Conservation (phyloP, 2,329 filamentous ascomycete genomes). For the Pestalotiopsis sp. region DNA sequence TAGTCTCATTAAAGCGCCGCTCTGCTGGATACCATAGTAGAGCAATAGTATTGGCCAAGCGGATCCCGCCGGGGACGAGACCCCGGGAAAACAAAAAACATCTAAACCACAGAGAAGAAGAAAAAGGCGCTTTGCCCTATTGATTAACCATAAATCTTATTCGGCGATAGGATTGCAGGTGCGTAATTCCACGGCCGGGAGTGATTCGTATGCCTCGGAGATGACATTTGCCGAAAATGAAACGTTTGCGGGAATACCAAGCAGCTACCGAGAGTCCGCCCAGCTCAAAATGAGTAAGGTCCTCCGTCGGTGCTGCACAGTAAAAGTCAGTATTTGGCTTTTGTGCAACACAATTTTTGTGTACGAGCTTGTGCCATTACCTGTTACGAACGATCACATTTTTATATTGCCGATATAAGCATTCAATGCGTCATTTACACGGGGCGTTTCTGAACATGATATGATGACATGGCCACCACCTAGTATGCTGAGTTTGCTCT, state of each 20-base stretch:
- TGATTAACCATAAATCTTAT: background rate
- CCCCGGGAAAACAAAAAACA: background rate
- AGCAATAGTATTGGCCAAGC: background rate
- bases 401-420: background rate
- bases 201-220: conserved; percentile 11
- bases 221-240: conserved; percentile 7
- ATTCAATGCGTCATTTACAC: background rate
- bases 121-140: background rate
- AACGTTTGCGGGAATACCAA: conserved; percentile 6
- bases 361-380: background rate
- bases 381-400: background rate
- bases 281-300: conserved; percentile 1
- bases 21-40: background rate
- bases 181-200: background rate
- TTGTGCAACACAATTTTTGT: too few species aligned
- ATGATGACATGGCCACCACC: too few species aligned
- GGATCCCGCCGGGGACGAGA: background rate
- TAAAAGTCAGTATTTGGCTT: background rate
- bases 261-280: background rate
- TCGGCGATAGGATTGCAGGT: background rate
- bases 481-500: too few species aligned
- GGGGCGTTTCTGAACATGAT: background rate
- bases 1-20: background rate
- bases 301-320: background rate
- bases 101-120: background rate